phyloP scores from a whole-genome alignment of 108 stramenopile genomes.

The Cylindrotheca fusiformis region DNA sequence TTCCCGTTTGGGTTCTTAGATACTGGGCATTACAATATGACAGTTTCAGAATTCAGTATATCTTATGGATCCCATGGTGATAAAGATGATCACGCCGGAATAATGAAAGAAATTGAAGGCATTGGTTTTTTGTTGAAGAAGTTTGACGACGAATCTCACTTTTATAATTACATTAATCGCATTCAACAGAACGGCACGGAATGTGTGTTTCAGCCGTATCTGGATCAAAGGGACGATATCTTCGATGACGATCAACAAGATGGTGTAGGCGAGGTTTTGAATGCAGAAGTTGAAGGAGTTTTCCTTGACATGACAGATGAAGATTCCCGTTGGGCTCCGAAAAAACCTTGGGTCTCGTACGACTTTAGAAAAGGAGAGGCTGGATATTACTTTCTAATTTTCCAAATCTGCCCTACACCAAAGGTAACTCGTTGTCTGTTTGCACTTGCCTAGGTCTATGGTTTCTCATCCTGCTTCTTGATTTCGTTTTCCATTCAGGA shows the following conservation, averaged over 20 bases:
- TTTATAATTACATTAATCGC: conserved; percentile 49
- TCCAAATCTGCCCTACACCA: conserved; percentile 67
- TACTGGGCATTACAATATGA: conserved; percentile 73
- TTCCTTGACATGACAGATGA: conserved; percentile 67
- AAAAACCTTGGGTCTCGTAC: conserved; percentile 31
- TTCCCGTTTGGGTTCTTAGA: conserved; percentile 88
- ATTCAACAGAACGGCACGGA: conserved; percentile 41
- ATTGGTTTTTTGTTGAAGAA: conserved; percentile 67
- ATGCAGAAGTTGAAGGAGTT: conserved; percentile 49
- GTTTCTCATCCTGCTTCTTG: too few relatives aligned
- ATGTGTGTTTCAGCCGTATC: conserved; percentile 56
- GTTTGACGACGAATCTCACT: conserved; percentile 70
- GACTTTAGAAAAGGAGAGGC: conserved; percentile 57
- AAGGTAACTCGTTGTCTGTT: too few relatives aligned
- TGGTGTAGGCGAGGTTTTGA: conserved; percentile 13
- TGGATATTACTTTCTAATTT: conserved; percentile 91
- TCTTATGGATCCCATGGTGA: conserved; percentile 19
- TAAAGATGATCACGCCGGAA: conserved; percentile 5
- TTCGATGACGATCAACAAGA: conserved; percentile 31
- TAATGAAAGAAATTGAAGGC: conserved; percentile 31
- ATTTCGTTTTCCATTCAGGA: too few relatives aligned
- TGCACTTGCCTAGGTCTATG: too few relatives aligned
- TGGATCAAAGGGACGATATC: conserved; percentile 45
- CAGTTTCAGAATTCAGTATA: conserved; percentile 68
- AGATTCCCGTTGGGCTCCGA: conserved; percentile 52